Evolutionary conservation across 2,329 filamentous ascomycete genomes (phyloP), one percentile per base, ranked within the genome.

Genomic region (Chaetoscypha palmicola): DNA sequence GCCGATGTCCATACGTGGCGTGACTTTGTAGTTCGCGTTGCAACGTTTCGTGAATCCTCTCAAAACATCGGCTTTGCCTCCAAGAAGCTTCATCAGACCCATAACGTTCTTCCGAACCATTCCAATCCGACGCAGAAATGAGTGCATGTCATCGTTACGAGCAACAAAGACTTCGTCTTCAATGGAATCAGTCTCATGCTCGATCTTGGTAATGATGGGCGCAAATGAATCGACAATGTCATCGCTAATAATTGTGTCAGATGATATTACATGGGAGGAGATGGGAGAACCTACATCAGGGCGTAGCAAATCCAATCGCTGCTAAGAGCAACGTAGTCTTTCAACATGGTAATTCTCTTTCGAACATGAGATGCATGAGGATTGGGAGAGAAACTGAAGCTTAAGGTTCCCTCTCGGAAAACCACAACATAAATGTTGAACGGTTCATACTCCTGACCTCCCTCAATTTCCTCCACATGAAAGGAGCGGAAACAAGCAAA

Each of bases 291-390:
- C 73, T 71, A 88, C 83, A 98, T 97, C 60, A 98, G 75, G 33
- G 92, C 92, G 62, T 98, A 98, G 71, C 92, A 98, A 56, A 97
- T 94, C 91, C 94, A 98, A 66, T 98, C 92, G 55, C 89, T 90
- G 62, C 88, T 94, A 30, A 98, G 74, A 49, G 90, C 83, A 57
- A 97, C 86, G 60, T 96, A 97, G 61, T 98, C 92, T 60, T 94
- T 91, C 44, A 98, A 73, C 55, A 88, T 85, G 19, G 87, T 83
- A 58, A 98, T 97, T 65, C 92, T 81, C 71, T 86, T 89, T 53
- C 91, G 81, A 20, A 98, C 92, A 53, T 92, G 87, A 33, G 83
- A 76, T 10, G 90, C 87, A 63, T 98, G 92, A 2, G 81, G 79
- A 60, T 94, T 95, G 11, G 83, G 83, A 37, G 79, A 80, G 63